Base-by-base conservation (phyloP, 129 eudicot species). In the Chrysanthemum makinoi region DNA sequence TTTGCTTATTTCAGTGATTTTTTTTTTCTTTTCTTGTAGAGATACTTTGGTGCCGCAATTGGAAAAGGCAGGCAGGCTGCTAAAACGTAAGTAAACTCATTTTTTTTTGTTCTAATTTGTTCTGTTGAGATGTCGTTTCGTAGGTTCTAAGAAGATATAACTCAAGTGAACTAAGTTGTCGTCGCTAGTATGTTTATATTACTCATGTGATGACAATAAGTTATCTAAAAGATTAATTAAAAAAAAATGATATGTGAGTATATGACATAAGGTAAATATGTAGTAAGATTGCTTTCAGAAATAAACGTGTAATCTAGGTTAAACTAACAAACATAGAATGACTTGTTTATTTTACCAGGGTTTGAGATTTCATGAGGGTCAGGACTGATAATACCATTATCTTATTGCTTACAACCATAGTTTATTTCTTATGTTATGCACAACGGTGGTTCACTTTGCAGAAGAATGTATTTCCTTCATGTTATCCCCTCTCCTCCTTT, bases 31-130 rank as follows among this genome's bases (percentile, higher is more conserved):
- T 79, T 49, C 20, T 35, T 80, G 67, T 80, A 94, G 98, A 87
- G 91, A 76, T 94, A 89, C 83, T 94, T 85, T 79, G 98, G 98
- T 39, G 95, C 98, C 79, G 90, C 98, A 20, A 89, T 89, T 66
- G 98, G 98, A 61, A 94, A 94, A 71, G 98, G 98, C 35, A 94
- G 90, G 74, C 98, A 94, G 81, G 97, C 98, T 85, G 98, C 98
- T 74, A 94, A 89, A 80, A 94, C 98, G 98, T 90, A 74, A 87
- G 91, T 79, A 53, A 57, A 61, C 26, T 62, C 59, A 10, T 26
- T 12, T 71, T 17, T 17, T 68, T 28, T 59, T 26, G 44, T 6
- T 10, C 33, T 65, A 13, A 43, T 73, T 30, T 17, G 75, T 39
- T 24, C 53, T 30, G 15, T 54, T 70, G 39, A 17, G 68, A 26